Conservation (phyloP, 495 filamentous ascomycete genomes). For the Penicillium antarcticum region DNA sequence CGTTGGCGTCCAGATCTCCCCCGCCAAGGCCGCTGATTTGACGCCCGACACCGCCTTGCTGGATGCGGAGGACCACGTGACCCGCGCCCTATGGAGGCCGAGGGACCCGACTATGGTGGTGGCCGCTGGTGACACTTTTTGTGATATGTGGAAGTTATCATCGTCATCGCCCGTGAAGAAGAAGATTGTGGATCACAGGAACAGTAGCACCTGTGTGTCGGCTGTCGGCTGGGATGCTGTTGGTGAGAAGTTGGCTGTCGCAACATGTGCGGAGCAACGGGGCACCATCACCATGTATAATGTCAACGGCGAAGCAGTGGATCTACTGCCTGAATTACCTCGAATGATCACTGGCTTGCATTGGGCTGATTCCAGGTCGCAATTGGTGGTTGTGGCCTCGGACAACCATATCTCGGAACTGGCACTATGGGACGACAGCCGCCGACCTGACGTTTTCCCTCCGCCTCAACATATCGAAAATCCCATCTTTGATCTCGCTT, state of each 20-base stretch:
- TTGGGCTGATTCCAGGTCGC: conserved; percentile 37
- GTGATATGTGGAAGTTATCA: conserved; percentile 72
- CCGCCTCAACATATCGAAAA: conserved; percentile 36
- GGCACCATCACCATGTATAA: conserved; percentile 69
- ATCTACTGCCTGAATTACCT: conserved; percentile 46
- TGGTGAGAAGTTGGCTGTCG: conserved; percentile 66
- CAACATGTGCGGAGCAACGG: conserved; percentile 58
- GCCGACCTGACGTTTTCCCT: conserved; percentile 41
- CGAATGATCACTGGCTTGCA: conserved; percentile 42
- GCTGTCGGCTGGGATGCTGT: conserved; percentile 70
- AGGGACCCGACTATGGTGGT: conserved; percentile 69
- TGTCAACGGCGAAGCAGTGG: conserved; percentile 53
- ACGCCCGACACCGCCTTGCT: conserved; percentile 64
- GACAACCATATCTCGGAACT: conserved; percentile 40
- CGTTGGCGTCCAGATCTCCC: conserved; percentile 61
- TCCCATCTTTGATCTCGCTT: conserved; percentile 36
- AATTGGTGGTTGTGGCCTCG: conserved; percentile 43
- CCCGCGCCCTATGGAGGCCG: conserved; percentile 75
- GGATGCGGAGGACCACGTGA: conserved; percentile 60
- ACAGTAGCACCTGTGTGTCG: conserved; percentile 36
- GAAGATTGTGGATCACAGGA: conserved; percentile 35
- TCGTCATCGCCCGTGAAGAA: conserved; percentile 36
- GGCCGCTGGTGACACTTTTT: conserved; percentile 73
- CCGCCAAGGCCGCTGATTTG: conserved; percentile 60
- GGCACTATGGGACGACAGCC: conserved; percentile 44